Conservation (phyloP, 139 green algal genomes). For the Chlamydomonas asymmetrica region DNA sequence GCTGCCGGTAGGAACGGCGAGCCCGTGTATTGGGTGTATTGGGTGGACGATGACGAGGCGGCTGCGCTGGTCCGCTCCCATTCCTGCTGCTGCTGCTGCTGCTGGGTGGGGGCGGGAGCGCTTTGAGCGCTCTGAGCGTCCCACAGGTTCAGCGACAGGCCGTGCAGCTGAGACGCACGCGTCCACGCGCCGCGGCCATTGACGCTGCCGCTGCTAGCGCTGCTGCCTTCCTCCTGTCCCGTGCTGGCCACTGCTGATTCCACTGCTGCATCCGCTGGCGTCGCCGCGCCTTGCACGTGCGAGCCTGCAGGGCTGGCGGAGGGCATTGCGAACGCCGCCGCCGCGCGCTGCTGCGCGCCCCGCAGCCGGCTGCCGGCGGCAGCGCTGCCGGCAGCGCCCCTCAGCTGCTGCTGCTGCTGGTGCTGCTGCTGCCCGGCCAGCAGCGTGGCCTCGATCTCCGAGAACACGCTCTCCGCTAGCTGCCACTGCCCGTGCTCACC, state of each 20-base stretch:
- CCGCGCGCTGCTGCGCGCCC: not conserved
- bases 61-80: no score
- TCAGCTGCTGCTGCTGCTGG: slow-evolving; percentile 4
- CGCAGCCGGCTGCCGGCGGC: slow-evolving; percentile 6
- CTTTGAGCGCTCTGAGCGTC: no score
- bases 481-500: slow-evolving; percentile 80
- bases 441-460: slow-evolving; percentile 69
- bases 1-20: no score
- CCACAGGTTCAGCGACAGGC: slow-evolving; percentile 25
- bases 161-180: slow-evolving; percentile 37
- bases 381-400: slow-evolving; percentile 3
- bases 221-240: no score
- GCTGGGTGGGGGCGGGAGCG: no score
- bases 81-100: no score
- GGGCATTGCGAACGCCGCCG: slow-evolving; percentile 4
- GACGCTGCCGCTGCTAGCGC: not conserved
- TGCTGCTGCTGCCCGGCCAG: slow-evolving; percentile 16
- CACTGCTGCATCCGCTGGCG: slow-evolving; percentile 4
- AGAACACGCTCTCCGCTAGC: slow-evolving; percentile 80
- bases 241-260: not conserved
- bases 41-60: no score
- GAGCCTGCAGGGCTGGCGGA: not conserved
- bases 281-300: not conserved
- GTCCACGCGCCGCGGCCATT: slow-evolving; percentile 9
- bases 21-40: no score